Conservation (phyloP, 139 green algal species). For the Pedinophyceae sp. region DNA sequence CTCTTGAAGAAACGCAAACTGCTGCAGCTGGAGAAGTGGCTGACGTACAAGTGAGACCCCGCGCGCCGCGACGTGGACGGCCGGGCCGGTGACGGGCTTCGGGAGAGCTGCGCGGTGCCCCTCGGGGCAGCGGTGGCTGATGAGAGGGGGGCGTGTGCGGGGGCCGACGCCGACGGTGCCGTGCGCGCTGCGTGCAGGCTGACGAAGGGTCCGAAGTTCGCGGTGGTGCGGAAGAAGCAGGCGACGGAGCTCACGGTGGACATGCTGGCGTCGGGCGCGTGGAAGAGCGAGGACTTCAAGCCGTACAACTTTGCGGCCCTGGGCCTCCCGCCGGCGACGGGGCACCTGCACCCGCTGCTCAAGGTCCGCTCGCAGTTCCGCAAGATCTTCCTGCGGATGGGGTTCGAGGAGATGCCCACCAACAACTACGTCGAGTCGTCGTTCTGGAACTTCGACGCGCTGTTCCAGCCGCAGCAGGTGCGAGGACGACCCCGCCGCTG, state of each 20-base stretch:
- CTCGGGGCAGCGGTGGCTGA: neutral
- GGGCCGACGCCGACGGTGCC: slow-evolving; percentile 31
- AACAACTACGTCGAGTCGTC: slow-evolving; percentile 77
- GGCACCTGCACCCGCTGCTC: slow-evolving; percentile 89
- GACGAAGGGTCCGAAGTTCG: slow-evolving; percentile 84
- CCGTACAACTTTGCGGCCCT: slow-evolving; percentile 91
- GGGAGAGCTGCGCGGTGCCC: neutral
- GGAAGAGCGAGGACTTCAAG: slow-evolving; percentile 81
- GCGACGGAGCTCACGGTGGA: slow-evolving; percentile 88
- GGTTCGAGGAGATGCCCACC: slow-evolving; percentile 87
- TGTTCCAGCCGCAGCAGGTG: slow-evolving; percentile 94
- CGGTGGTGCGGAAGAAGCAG: slow-evolving; percentile 71
- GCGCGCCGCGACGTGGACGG: neutral
- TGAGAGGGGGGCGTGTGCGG: neutral
- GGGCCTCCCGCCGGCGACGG: slow-evolving; percentile 37
- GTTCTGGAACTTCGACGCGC: slow-evolving; percentile 99
- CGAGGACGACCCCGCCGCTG: too few species aligned
- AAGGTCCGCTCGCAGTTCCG: slow-evolving; percentile 86
- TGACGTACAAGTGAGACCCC: slow-evolving; percentile 22
- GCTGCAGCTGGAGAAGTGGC: slow-evolving; percentile 27
- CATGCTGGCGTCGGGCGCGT: slow-evolving; percentile 78
- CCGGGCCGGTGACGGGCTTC: neutral
- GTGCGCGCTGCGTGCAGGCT: slow-evolving; percentile 71
- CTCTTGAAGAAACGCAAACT: slow-evolving; percentile 70
- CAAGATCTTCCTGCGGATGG: slow-evolving; percentile 88